Base-by-base conservation (phyloP, 768 basidiomycete species). In the Suillus tomentosus region DNA sequence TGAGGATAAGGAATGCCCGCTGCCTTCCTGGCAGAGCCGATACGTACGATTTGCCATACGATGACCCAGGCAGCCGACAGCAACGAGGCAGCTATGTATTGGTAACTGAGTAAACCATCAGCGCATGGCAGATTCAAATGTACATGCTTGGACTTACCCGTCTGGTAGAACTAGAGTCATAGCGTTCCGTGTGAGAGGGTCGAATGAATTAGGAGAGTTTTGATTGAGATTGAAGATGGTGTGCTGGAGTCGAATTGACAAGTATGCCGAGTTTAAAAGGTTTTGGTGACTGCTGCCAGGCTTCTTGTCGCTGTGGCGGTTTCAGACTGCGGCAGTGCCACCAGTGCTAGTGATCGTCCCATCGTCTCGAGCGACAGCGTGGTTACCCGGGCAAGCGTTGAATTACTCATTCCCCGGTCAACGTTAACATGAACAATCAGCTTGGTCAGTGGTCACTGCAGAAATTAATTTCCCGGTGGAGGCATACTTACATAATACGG, bases 61-160 rank as follows among this genome's bases (percentile, higher is more conserved):
- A 54, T 34, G 22, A 54, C 53, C 53, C 53, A 54, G 53, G 53
- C 17, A 34, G 53, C 53, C 34, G 53, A 54, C 19, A 54, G 9
- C 53, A 54, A 11, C 31, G 31, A 54, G 19, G 9, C 53, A 34
- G 53, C 31, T 10, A 34, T 15, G 11, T 54, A 54, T 27, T 34
- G 54, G n/a, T 55, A 55, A 36, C 34, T 37, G 54, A 37, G n/a
- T 14, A 37, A n/a, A 34, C 36, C 6, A 55, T 55, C 11, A 55
- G 54, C 14, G 13, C n/a, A 36, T 37, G 3, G 34, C 13, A 13
- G 34, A 55, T 22, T 48, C 47, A 3, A 11, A 55, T 55, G 34
- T 11, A 36, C 11, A 13, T 13, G 34, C 34, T 22, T 36, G 34
- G 11, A n/a, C 54, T 10, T 36, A 37, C 54, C 54, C 31, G 31